A percentile compares a stretch with the other conserved stretches of the same genome.
phyloP scores from a whole-genome alignment of 2,329 filamentous ascomycete genomes.

The Fusarium sp. region DNA sequence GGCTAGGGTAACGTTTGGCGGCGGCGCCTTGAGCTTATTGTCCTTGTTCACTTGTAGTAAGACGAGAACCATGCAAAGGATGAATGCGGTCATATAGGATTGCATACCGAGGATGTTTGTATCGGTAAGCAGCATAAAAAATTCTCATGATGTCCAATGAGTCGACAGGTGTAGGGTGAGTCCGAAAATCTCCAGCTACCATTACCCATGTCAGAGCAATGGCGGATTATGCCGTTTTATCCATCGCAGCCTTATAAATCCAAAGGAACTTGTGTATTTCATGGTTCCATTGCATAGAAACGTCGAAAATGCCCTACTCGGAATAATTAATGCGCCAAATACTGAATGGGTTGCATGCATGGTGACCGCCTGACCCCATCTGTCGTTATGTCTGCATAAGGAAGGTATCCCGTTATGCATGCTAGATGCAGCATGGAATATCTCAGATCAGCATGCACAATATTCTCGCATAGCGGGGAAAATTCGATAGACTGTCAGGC shows the following conservation, averaged over 20 bases:
- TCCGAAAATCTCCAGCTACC: too few relatives aligned
- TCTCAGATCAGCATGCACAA: slow-evolving; percentile 9
- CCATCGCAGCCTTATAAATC: slow-evolving; percentile 1
- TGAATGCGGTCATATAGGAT: too few relatives aligned
- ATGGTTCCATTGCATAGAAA: neutral
- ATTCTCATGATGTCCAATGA: too few relatives aligned
- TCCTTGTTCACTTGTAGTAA: too few relatives aligned
- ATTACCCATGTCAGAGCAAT: too few relatives aligned
- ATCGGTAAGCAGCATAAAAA: too few relatives aligned
- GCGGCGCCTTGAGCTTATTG: too few relatives aligned
- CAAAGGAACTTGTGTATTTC: slow-evolving; percentile 11
- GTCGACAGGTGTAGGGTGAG: too few relatives aligned
- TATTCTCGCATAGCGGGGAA: slow-evolving; percentile 16
- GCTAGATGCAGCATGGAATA: slow-evolving; percentile 5
- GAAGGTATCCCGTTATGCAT: slow-evolving; percentile 20
- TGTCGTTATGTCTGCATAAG: slow-evolving; percentile 11
- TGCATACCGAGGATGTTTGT: too few relatives aligned
- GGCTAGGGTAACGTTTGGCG: too few relatives aligned
- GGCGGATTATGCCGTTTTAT: too few relatives aligned
- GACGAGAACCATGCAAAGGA: too few relatives aligned
- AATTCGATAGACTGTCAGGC: slow-evolving; percentile 10
- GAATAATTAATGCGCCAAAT: neutral
- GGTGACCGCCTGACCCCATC: neutral
- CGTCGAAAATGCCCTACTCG: neutral
- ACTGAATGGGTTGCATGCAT: slow-evolving; percentile 20